Percentiles rank a stretch among this genome's conserved stretches.
Conservation (phyloP, 2,329 filamentous ascomycete genomes). For the Biscogniauxia sp. region DNA sequence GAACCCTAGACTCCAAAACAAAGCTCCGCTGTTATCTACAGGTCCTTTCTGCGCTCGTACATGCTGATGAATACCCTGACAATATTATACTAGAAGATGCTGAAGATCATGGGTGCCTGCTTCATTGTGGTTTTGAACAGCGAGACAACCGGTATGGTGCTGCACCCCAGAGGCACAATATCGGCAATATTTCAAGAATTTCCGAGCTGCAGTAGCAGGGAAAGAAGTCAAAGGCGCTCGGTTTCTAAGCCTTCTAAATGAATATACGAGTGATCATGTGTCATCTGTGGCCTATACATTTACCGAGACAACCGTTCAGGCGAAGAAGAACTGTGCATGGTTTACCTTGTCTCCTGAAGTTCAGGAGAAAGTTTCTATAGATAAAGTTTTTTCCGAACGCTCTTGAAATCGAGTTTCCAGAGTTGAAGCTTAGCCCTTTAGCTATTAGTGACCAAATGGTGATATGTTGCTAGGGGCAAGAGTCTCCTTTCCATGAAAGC, state of each 20-base stretch:
- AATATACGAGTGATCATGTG: neutral
- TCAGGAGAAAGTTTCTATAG: neutral
- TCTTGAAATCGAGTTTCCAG: neutral
- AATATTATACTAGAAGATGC: neutral
- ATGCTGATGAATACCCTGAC: neutral
- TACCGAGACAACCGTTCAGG: neutral
- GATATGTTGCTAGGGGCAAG: neutral
- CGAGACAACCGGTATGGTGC: neutral
- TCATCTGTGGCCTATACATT: neutral
- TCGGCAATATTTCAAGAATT: neutral
- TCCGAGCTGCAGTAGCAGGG: neutral
- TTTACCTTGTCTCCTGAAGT: neutral
- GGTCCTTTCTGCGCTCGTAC: neutral
- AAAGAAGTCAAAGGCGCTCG: neutral
- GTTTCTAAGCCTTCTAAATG: neutral
- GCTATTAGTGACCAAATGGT: neutral
- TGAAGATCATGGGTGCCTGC: neutral
- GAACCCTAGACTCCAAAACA: neutral
- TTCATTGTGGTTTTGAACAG: neutral
- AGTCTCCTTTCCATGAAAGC: neutral
- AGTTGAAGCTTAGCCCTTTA: neutral
- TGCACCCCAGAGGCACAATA: neutral
- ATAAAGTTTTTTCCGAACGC: neutral
- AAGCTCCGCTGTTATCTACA: neutral
- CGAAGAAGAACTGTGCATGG: neutral